Conservation (phyloP, 169 alveolate genomes). For the Perkinsus marinus region DNA sequence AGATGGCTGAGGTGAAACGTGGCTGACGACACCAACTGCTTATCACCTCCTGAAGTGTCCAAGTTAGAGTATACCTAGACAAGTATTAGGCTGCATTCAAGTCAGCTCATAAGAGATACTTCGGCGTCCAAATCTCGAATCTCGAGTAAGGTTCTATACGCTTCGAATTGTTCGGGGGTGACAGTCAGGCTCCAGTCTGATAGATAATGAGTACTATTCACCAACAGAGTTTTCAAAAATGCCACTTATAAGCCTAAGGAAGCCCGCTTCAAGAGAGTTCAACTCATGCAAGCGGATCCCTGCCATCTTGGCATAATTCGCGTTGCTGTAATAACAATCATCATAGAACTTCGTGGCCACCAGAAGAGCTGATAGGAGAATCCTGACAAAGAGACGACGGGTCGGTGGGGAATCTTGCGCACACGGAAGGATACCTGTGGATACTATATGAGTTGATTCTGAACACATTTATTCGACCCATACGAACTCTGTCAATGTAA, state of each 20-base stretch:
- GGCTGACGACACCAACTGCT: too few relatives aligned
- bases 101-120: too few relatives aligned
- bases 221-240: not conserved
- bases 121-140: too few relatives aligned
- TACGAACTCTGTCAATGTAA: constrained; percentile 48
- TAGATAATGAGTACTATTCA: too few relatives aligned
- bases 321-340: constrained; percentile 72
- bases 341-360: constrained; percentile 79
- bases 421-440: constrained; percentile 37
- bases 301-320: constrained; percentile 74
- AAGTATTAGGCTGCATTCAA: too few relatives aligned
- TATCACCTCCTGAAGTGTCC: too few relatives aligned
- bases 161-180: too few relatives aligned
- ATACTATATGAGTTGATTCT: constrained; percentile 51
- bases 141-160: too few relatives aligned
- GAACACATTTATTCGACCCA: constrained; percentile 36
- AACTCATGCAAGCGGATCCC: constrained; percentile 78
- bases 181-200: too few relatives aligned
- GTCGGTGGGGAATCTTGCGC: not conserved
- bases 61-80: too few relatives aligned
- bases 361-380: constrained; percentile 68
- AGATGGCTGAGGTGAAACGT: too few relatives aligned
- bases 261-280: constrained; percentile 66
- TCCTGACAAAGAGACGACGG: not conserved
- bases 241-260: constrained; percentile 45